Evolutionary conservation across 2,329 filamentous ascomycete genomes (phyloP), one percentile per base, ranked within the genome.

Genomic region (Arachnopeziza araneosa): DNA sequence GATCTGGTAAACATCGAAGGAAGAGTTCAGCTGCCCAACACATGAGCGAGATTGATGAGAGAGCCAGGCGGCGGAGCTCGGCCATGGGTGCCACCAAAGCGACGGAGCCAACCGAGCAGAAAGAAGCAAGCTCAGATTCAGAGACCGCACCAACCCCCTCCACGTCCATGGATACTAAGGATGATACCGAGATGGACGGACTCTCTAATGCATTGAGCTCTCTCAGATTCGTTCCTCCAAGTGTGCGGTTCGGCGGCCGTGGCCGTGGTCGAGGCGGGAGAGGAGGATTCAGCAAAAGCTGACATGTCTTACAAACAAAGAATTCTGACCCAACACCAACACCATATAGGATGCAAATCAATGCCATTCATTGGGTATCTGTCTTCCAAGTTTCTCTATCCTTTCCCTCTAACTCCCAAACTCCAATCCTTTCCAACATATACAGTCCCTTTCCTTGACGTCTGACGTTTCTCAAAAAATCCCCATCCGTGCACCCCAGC

Each of bases 401-500:
- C 36, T 19, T 44, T 44, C 36, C 51, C 57, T 55, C 54, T 51
- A 60, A 65, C 63, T 60, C 64, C 63, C 48, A 58, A 64, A 64
- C 61, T 52, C 62, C 63, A 30, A 54, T 26, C 51, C 50, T 52
- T 23, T 52, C 21, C 50, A 22, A 3, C 21, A 52, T 23, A n/a
- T 24, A 24, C 24, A 52, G 36, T 44, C 17, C 36, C 17, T 44
- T 44, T 44, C 36, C 49, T 52, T 22, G 10, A 24, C 9, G 9
- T 24, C 12, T 24, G 4, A n/a, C 24, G 5, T n/a, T 12, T 49
- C 12, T 67, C 53, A 71, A 59, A 70, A 71, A 50, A 91, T 85
- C 24, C 90, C 89, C 76, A 93, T 91, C 49, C 90, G 82, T 59
- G 87, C 84, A 54, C 90, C 85, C 91, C 91, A 93, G 56, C 87